phyloP scores from a whole-genome alignment of 192 early-diverging fungal genomes.

The Backusella sp. region DNA sequence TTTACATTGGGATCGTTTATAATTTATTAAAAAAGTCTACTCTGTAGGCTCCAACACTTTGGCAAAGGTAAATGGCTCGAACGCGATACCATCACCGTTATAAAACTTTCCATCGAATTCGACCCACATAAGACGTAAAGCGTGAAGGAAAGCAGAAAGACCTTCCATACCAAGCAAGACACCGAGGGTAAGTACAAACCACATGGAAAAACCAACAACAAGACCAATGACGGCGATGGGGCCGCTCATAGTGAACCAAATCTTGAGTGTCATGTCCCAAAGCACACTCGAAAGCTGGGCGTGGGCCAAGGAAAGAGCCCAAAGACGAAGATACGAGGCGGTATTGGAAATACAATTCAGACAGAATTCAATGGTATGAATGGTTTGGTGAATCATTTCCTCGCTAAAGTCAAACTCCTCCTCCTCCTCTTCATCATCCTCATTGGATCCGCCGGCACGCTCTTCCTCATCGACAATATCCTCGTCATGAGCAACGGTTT shows the following conservation, averaged over 20 bases:
- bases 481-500: constrained; percentile 47
- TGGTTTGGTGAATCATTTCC: constrained; percentile 94
- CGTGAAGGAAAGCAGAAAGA: constrained; percentile 84
- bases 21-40: not conserved
- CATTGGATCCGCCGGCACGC: constrained; percentile 63
- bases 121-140: constrained; percentile 94
- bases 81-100: constrained; percentile 83
- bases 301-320: constrained; percentile 97
- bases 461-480: constrained; percentile 26
- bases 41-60: constrained; percentile 15
- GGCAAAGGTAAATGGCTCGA: constrained; percentile 88
- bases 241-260: constrained; percentile 49
- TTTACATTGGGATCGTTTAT: too few species aligned
- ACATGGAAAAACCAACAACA: constrained; percentile 77
- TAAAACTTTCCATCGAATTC: constrained; percentile 99
- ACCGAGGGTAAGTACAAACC: constrained; percentile 83
- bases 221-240: constrained; percentile 66
- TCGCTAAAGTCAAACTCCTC: constrained; percentile 92
- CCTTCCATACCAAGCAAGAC: constrained; percentile 88
- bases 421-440: constrained; percentile 41
- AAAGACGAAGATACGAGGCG: constrained; percentile 97
- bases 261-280: constrained; percentile 88
- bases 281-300: constrained; percentile 97
- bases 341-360: constrained; percentile 97
- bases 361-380: constrained; percentile 99